Percentiles rank a stretch among this genome's conserved stretches.
Evolutionary conservation across 176 grass and related monocot species (phyloP).

Genomic region (Secale cereale): DNA sequence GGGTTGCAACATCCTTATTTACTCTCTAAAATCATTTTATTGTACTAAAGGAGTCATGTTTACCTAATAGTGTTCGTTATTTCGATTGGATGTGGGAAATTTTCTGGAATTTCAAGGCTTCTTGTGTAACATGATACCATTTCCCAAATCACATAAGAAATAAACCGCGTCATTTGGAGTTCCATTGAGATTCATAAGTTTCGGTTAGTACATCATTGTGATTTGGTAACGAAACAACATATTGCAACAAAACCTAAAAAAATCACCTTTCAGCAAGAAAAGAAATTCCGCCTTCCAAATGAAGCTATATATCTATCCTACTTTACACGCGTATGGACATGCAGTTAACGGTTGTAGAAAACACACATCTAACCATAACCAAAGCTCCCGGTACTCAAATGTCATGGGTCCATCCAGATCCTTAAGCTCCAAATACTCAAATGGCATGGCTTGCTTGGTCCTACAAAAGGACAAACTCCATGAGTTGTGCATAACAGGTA

Average conservation of each 20-base stretch:
- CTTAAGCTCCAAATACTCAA: too few relatives aligned
- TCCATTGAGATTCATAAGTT: too few relatives aligned
- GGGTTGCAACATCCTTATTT: too few relatives aligned
- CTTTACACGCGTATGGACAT: neutral
- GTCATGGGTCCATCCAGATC: slow-evolving; percentile 10
- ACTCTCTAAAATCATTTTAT: too few relatives aligned
- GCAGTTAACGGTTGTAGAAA: neutral
- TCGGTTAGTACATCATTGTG: neutral
- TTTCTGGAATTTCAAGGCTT: too few relatives aligned
- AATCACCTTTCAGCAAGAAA: neutral
- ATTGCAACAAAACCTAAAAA: neutral
- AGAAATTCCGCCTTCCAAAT: neutral
- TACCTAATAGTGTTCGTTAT: too few relatives aligned
- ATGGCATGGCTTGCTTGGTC: neutral
- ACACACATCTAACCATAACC: neutral
- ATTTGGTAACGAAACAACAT: neutral
- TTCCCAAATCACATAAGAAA: neutral
- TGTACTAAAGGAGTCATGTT: too few relatives aligned
- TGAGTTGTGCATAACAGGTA: neutral
- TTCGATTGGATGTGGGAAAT: too few relatives aligned
- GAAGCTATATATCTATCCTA: neutral
- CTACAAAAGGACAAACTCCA: neutral
- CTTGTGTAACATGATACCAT: too few relatives aligned
- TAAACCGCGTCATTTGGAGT: neutral
- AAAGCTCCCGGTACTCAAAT: slow-evolving; percentile 14